phyloP scores from a whole-genome alignment of 441 rosid species.

The Aquilaria agallochum region DNA sequence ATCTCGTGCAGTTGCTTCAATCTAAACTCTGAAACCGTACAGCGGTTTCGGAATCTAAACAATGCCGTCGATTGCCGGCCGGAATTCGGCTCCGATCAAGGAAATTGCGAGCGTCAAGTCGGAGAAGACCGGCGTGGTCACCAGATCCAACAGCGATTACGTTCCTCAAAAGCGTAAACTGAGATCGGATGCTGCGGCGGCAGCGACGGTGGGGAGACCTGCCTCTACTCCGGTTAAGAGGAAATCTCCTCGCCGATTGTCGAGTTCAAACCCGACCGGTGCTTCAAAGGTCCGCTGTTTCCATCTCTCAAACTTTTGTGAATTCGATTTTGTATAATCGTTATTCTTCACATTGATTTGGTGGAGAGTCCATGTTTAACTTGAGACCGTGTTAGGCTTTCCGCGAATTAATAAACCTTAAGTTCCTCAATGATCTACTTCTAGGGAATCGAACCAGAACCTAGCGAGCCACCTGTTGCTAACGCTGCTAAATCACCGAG shows the following conservation, averaged over 20 bases:
- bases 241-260: constrained; percentile 55
- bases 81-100: constrained; percentile 34
- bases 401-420: not conserved
- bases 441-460: constrained; percentile 35
- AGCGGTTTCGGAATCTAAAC: constrained; percentile 1
- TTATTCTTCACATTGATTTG: not conserved
- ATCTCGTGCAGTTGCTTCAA: constrained; percentile 5
- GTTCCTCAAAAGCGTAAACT: constrained; percentile 52
- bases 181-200: constrained; percentile 36
- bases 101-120: constrained; percentile 25
- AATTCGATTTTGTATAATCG: not conserved
- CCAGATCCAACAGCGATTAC: constrained; percentile 32
- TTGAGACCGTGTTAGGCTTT: too few relatives aligned
- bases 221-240: constrained; percentile 34
- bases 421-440: constrained; percentile 4
- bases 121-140: constrained; percentile 15
- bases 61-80: constrained; percentile 58
- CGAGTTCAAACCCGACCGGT: constrained; percentile 31
- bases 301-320: not conserved
- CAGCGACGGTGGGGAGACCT: constrained; percentile 11
- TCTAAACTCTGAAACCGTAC: not conserved
- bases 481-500: constrained; percentile 27
- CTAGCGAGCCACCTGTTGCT: not conserved
- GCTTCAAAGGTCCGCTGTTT: constrained; percentile 24
- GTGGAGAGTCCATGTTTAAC: not conserved